Evolutionary conservation across 2,329 filamentous ascomycete genomes (phyloP).

Genomic region (Colletotrichum sp.): DNA sequence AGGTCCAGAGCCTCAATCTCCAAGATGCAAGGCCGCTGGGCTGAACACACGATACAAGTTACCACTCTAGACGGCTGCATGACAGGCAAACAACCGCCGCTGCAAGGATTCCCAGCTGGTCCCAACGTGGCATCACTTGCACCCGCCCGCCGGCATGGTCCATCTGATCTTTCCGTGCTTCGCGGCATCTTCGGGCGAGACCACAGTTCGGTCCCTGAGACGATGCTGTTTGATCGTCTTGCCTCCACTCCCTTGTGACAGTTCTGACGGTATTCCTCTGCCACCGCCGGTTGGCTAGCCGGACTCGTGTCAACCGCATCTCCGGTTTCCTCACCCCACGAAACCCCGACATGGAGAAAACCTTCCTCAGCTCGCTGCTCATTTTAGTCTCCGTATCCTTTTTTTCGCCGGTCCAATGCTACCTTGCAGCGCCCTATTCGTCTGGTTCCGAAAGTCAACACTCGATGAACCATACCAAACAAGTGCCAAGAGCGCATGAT

Average conservation of each 20-base stretch:
- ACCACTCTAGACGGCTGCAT: neutral
- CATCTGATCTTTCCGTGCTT: neutral
- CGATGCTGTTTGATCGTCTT: conserved; percentile 11
- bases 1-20: neutral
- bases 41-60: neutral
- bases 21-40: neutral
- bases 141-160: neutral
- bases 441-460: neutral
- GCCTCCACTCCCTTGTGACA: neutral
- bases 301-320: neutral
- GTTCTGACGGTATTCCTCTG: neutral
- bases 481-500: neutral
- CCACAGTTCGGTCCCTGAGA: conserved; percentile 7
- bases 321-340: neutral
- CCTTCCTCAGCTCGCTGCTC: neutral
- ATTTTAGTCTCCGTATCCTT: neutral
- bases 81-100: neutral
- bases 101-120: neutral
- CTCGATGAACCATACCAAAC: neutral
- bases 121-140: neutral
- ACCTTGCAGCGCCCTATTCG: neutral
- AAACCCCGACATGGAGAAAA: neutral
- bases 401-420: neutral
- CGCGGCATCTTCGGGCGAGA: neutral
- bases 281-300: neutral